These are phyloP conservation scores for Collariella sp. DNA, from an alignment of 495 filamentous ascomycete genomes.

Conservation along the genomic window DNA sequence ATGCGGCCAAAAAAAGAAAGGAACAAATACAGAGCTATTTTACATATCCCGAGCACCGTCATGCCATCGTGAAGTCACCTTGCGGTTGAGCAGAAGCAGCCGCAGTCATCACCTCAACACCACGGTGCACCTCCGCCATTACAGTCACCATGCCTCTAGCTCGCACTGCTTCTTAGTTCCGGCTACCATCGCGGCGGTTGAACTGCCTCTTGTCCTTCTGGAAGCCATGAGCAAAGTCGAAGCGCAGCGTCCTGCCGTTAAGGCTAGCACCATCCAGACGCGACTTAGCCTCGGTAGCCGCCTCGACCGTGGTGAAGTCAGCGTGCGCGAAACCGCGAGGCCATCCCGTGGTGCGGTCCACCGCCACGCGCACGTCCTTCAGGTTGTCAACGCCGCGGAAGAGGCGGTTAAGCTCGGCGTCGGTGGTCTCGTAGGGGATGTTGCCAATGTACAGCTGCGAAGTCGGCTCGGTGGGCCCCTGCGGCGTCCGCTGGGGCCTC, in stretches of 20 bases:
- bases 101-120: too few species aligned
- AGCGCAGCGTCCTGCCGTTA: constrained; percentile 54
- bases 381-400: constrained; percentile 66
- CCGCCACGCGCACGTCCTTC: constrained; percentile 75
- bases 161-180: too few species aligned
- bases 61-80: neutral
- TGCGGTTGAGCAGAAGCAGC: too few species aligned
- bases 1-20: neutral
- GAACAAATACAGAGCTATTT: neutral
- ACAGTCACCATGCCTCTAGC: too few species aligned
- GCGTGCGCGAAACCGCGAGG: constrained; percentile 85
- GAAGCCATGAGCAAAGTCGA: constrained; percentile 50
- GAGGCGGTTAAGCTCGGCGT: constrained; percentile 74
- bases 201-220: neutral
- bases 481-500: neutral
- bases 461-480: constrained; percentile 36
- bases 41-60: neutral
- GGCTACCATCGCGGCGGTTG: neutral
- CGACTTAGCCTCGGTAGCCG: constrained; percentile 50
- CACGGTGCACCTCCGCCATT: too few species aligned
- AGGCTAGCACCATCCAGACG: constrained; percentile 49
- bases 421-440: constrained; percentile 81
- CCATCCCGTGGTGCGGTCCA: constrained; percentile 80
- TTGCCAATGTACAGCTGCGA: constrained; percentile 80
- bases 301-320: constrained; percentile 64